Evolutionary conservation across 1,284 basidiomycete genomes (phyloP).

Genomic region (Rhodotorula sp.): DNA sequence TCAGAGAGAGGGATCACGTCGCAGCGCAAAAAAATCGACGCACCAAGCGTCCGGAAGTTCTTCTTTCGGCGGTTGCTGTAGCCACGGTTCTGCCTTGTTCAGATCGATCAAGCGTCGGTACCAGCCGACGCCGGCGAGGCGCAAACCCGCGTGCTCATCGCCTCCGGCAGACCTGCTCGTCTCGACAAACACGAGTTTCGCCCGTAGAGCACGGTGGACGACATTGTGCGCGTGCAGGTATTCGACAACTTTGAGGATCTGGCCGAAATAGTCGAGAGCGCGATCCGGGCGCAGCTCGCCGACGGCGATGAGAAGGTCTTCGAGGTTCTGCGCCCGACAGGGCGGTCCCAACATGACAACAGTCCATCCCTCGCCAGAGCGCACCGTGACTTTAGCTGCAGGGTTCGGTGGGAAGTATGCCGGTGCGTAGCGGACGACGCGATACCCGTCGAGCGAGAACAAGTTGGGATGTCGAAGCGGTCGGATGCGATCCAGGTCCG

Average conservation of each 20-base stretch:
- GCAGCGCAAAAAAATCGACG: not conserved
- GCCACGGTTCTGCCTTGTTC: conserved; percentile 39
- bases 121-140: conserved; percentile 31
- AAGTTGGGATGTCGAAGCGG: conserved; percentile 35
- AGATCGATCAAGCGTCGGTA: conserved; percentile 34
- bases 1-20: too few species aligned
- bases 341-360: conserved; percentile 34
- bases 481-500: conserved; percentile 33
- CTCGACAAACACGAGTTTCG: conserved; percentile 24
- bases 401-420: conserved; percentile 30
- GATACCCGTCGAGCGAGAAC: conserved; percentile 34
- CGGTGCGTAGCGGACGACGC: conserved; percentile 35
- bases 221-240: conserved; percentile 35
- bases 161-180: not conserved
- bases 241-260: conserved; percentile 38
- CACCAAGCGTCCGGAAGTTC: conserved; percentile 35
- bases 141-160: conserved; percentile 14
- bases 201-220: conserved; percentile 34
- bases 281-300: conserved; percentile 41
- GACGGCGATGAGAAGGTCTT: conserved; percentile 35
- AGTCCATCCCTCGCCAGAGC: conserved; percentile 36
- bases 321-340: conserved; percentile 28
- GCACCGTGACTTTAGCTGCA: not conserved
- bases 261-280: conserved; percentile 35
- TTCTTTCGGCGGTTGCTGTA: conserved; percentile 19